A percentile compares a stretch with the other conserved stretches of the same genome.
phyloP scores from a whole-genome alignment of 306 rosid genomes.

The Pyrus betulifolia region DNA sequence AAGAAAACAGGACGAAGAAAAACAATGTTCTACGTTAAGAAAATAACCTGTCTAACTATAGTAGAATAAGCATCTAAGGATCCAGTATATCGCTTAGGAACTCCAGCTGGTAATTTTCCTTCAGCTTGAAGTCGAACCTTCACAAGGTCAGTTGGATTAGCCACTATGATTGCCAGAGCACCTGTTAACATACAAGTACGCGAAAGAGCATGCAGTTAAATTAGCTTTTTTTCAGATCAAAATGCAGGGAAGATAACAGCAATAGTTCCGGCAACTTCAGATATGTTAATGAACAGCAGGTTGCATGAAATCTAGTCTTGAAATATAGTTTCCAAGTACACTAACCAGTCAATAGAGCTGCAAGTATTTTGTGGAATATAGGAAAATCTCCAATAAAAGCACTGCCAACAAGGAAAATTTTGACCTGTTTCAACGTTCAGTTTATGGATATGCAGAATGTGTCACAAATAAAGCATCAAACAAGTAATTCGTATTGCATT shows the following conservation, averaged over 20 bases:
- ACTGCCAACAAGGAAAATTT: constrained; percentile 70
- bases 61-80: constrained; percentile 77
- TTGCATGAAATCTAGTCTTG: background rate
- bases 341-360: constrained; percentile 92
- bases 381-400: constrained; percentile 82
- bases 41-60: constrained; percentile 62
- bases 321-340: constrained; percentile 4
- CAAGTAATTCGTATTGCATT: constrained; percentile 8
- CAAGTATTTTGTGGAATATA: constrained; percentile 70
- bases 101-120: constrained; percentile 77
- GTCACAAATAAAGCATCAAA: constrained; percentile 9
- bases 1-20: background rate
- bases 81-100: constrained; percentile 86
- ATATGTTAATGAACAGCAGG: constrained; percentile 7
- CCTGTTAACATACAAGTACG: constrained; percentile 37
- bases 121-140: constrained; percentile 94
- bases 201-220: background rate
- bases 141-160: constrained; percentile 94
- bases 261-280: background rate
- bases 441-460: constrained; percentile 33
- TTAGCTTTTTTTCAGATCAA: background rate
- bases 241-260: background rate
- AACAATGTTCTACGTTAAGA: background rate
- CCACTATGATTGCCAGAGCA: constrained; percentile 78
- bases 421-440: constrained; percentile 65